phyloP scores from a whole-genome alignment of 2,329 filamentous ascomycete species.

The Microthyrium microscopicum region DNA sequence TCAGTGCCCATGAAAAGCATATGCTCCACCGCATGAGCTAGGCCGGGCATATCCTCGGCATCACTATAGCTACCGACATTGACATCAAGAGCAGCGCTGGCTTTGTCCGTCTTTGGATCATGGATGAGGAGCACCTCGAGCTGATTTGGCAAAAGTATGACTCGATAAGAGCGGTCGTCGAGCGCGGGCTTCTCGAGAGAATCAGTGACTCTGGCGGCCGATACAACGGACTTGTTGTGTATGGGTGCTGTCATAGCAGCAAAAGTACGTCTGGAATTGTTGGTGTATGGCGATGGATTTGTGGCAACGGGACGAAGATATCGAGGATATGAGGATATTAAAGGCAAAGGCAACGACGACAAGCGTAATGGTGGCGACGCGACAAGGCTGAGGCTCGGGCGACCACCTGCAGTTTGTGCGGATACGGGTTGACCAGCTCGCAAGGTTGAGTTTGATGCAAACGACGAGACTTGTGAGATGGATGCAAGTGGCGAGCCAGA shows the following conservation, averaged over 20 bases:
- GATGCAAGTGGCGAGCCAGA: no score
- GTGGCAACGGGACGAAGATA: no score
- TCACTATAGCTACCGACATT: constrained; percentile 95
- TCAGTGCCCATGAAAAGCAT: constrained; percentile 96
- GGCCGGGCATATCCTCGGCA: constrained; percentile 74
- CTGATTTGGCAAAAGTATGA: constrained; percentile 70
- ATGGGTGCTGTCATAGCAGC: background rate
- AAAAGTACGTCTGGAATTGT: background rate
- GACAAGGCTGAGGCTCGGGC: no score
- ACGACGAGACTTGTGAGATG: no score
- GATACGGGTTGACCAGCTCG: no score
- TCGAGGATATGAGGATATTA: background rate
- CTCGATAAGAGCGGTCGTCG: constrained; percentile 75
- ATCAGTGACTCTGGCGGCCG: constrained; percentile 35
- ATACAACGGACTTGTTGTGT: constrained; percentile 1
- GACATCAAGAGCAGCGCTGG: constrained; percentile 85
- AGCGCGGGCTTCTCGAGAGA: constrained; percentile 65
- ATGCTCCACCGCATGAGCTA: constrained; percentile 94
- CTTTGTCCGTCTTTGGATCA: constrained; percentile 90
- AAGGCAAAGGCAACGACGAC: background rate
- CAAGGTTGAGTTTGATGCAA: no score
- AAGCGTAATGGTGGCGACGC: background rate
- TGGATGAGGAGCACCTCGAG: constrained; percentile 86
- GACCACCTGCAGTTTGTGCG: no score
- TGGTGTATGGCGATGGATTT: background rate